phyloP scores from a whole-genome alignment of 129 eudicot species.

The Artemisia argyi region DNA sequence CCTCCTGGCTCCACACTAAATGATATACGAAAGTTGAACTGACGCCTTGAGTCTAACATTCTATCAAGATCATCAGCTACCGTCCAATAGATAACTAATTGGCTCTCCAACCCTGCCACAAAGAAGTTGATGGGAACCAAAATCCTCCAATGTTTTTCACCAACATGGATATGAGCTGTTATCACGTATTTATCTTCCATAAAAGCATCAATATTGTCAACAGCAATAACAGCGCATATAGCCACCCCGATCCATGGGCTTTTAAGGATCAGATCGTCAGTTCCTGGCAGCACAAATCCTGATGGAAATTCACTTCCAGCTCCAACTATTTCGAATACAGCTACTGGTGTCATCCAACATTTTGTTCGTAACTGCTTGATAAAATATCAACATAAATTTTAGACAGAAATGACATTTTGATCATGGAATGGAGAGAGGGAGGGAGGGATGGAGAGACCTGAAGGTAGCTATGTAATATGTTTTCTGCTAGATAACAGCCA shows the following conservation, averaged over 20 bases:
- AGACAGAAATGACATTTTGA: background rate
- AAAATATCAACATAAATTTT: no score
- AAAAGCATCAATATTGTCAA: background rate
- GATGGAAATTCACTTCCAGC: constrained; percentile 12
- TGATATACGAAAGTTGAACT: background rate
- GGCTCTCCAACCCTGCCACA: constrained; percentile 13
- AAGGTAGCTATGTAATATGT: constrained; percentile 14
- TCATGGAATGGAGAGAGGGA: background rate
- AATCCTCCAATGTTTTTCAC: constrained; percentile 1
- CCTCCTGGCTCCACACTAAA: constrained; percentile 13
- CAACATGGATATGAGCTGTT: constrained; percentile 7
- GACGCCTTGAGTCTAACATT: background rate
- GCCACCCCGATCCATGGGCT: constrained; percentile 25
- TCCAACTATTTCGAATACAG: constrained; percentile 26
- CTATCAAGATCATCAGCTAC: background rate
- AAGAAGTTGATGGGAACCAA: background rate
- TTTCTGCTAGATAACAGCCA: background rate
- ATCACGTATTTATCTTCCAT: constrained; percentile 4
- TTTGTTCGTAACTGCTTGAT: constrained; percentile 3
- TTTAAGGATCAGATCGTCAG: background rate
- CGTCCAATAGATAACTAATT: constrained; percentile 17
- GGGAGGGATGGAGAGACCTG: background rate
- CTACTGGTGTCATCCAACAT: constrained; percentile 13
- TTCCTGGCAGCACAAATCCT: background rate
- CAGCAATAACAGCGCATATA: constrained; percentile 17